phyloP scores from a whole-genome alignment of 2,329 filamentous ascomycete species.

The Dactylellina haptotyla region DNA sequence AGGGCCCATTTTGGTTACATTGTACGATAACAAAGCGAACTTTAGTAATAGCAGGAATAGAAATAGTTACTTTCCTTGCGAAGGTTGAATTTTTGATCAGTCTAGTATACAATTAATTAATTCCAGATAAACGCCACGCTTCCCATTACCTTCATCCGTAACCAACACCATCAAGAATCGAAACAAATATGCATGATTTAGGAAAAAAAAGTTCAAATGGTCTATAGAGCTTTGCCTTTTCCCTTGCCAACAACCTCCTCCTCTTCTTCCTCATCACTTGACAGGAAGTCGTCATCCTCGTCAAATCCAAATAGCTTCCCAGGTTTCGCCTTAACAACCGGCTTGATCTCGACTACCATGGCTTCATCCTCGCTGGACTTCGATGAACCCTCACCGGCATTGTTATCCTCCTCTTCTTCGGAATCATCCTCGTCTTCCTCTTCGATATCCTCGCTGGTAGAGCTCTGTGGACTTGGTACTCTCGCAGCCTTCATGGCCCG shows the following conservation, averaged over 20 bases:
- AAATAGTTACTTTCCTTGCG: not conserved
- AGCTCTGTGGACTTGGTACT: constrained; percentile 61
- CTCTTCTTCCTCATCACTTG: constrained; percentile 62
- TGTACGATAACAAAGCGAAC: constrained; percentile 31
- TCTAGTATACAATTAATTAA: constrained; percentile 48
- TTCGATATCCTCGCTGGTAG: constrained; percentile 63
- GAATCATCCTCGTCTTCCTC: constrained; percentile 65
- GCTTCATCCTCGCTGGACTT: constrained; percentile 53
- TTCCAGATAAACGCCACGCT: constrained; percentile 46
- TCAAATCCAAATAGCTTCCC: constrained; percentile 52
- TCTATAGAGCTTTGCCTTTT: constrained; percentile 62
- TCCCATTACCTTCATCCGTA: not conserved
- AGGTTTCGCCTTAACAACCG: constrained; percentile 48
- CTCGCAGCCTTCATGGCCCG: constrained; percentile 71
- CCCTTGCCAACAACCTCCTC: constrained; percentile 60
- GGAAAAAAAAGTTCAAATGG: not conserved
- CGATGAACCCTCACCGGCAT: constrained; percentile 53
- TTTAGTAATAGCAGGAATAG: constrained; percentile 1
- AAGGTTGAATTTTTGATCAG: constrained; percentile 14
- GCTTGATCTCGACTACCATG: constrained; percentile 55
- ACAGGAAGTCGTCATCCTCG: constrained; percentile 53
- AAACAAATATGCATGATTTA: constrained; percentile 5
- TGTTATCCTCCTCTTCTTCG: constrained; percentile 56
- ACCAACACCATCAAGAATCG: constrained; percentile 33
- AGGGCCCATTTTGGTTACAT: not conserved